Conservation (phyloP, 768 basidiomycete species). For the Phlegmacium glaucopus region DNA sequence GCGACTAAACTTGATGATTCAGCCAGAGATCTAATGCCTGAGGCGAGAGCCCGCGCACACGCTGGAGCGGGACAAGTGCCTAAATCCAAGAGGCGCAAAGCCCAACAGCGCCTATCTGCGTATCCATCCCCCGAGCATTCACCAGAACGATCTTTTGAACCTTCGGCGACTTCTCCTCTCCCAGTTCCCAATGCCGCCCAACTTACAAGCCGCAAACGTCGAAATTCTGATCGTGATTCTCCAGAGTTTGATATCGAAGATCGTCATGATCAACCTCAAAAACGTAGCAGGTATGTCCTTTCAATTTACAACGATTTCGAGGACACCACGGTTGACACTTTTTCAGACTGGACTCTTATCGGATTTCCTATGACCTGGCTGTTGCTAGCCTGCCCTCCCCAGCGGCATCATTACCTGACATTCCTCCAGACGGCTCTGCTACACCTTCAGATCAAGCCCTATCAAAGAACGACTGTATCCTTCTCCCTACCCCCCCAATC, state of each 20-base stretch:
- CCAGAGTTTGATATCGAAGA: background rate
- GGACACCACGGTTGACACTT: background rate
- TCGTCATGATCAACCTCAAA: background rate
- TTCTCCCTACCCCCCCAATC: background rate
- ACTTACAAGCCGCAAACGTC: background rate
- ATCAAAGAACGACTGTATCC: background rate
- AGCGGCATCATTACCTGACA: background rate
- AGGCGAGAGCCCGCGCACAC: background rate
- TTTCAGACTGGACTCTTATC: background rate
- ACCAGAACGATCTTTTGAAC: background rate
- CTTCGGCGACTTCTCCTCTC: background rate
- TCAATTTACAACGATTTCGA: background rate
- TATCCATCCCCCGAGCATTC: background rate
- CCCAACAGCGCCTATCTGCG: background rate
- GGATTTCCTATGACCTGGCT: background rate
- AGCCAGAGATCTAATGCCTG: background rate
- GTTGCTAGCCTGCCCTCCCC: background rate
- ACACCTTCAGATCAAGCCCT: background rate
- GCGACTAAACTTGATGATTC: constrained; percentile 13
- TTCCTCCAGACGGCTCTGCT: background rate
- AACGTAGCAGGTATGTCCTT: background rate
- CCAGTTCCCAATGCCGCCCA: background rate
- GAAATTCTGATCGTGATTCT: background rate
- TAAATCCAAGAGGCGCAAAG: background rate
- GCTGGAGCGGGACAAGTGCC: background rate